Evolutionary conservation across 75 land plant genomes (phyloP).

Genomic region (Adiantum capillusveneris): DNA sequence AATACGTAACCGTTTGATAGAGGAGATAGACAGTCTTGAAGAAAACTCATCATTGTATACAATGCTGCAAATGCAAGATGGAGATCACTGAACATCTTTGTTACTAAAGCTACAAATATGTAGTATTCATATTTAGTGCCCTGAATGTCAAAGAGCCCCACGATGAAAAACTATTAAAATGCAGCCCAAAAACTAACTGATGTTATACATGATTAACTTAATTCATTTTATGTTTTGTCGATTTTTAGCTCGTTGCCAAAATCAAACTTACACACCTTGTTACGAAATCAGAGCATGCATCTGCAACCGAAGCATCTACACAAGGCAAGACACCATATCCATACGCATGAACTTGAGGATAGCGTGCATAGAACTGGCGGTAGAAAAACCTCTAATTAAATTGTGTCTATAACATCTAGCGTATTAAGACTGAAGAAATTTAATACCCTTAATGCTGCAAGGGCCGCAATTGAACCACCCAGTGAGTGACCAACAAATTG

Average conservation of each 20-base stretch:
- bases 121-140: no score
- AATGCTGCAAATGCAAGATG: conserved; percentile 81
- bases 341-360: conserved; percentile 81
- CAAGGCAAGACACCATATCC: conserved; percentile 89
- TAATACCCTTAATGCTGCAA: conserved; percentile 76
- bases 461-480: conserved; percentile 82
- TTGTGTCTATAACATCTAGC: no score
- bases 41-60: conserved; percentile 84
- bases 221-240: no score
- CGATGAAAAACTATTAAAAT: no score
- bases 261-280: conserved; percentile 48
- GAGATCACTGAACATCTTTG: no score
- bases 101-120: no score
- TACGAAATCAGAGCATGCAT: conserved; percentile 77
- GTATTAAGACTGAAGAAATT: neutral
- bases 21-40: conserved; percentile 66
- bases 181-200: no score
- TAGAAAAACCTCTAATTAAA: no score
- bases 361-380: conserved; percentile 62
- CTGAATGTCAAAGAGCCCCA: no score
- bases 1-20: conserved; percentile 68
- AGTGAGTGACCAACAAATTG: conserved; percentile 91
- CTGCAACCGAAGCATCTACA: conserved; percentile 65
- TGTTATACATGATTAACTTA: no score
- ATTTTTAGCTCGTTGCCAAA: no score